Conservation (phyloP, 176 grass and related monocot species). For the Lolium perenne region DNA sequence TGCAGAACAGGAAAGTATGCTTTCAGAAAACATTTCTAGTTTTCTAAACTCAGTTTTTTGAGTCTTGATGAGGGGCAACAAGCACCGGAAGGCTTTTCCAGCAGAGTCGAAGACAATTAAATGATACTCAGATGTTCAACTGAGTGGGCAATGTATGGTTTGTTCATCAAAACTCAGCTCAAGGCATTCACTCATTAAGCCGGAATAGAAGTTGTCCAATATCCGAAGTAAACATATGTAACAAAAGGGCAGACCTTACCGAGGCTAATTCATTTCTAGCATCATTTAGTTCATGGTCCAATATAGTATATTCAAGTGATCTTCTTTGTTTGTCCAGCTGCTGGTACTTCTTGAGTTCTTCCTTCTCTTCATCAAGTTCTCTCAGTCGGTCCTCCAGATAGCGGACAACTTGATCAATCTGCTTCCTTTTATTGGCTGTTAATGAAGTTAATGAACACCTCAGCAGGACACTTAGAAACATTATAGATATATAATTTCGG, state of each 20-base stretch:
- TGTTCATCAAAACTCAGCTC: slow-evolving; percentile 24
- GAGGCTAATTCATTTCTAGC: slow-evolving; percentile 79
- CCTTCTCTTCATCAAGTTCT: slow-evolving; percentile 99
- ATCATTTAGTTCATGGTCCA: slow-evolving; percentile 93
- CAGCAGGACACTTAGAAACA: slow-evolving; percentile 14
- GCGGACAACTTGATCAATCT: slow-evolving; percentile 96
- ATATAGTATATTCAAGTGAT: slow-evolving; percentile 93
- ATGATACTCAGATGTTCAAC: background rate
- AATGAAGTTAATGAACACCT: slow-evolving; percentile 16
- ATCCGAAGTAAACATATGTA: background rate
- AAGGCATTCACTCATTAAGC: background rate
- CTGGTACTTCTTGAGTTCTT: slow-evolving; percentile 97
- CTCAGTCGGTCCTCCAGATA: slow-evolving; percentile 89
- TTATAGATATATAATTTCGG: slow-evolving; percentile 11
- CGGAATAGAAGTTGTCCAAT: background rate
- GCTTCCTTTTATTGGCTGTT: slow-evolving; percentile 97
- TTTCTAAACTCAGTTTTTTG: slow-evolving; percentile 13
- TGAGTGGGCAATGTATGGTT: slow-evolving; percentile 10
- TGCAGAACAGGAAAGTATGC: background rate
- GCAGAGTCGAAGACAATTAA: background rate
- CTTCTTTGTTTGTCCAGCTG: slow-evolving; percentile 93
- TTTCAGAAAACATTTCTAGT: background rate
- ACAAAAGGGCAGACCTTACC: slow-evolving; percentile 51
- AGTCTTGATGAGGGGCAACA: background rate
- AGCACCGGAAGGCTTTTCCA: slow-evolving; percentile 12